phyloP scores from a whole-genome alignment of 176 grass and related monocot genomes.

The Raddia distichophylla region DNA sequence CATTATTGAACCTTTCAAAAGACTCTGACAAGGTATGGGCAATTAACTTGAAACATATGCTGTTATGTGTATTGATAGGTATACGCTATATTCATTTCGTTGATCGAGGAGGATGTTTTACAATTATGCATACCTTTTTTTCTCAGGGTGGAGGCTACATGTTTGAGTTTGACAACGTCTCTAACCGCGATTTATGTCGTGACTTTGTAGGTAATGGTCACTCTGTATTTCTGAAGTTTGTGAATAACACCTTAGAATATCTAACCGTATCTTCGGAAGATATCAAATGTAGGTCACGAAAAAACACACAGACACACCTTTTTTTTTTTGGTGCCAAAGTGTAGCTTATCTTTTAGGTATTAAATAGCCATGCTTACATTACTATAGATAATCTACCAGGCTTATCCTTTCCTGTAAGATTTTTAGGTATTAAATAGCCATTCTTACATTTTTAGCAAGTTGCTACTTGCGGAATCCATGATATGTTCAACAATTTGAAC shows the following conservation, averaged over 20 bases:
- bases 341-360: background rate
- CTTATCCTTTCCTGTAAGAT: conserved; percentile 8
- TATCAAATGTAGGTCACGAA: conserved; percentile 9
- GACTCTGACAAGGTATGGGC: conserved; percentile 81
- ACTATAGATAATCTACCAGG: background rate
- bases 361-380: background rate
- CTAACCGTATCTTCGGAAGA: background rate
- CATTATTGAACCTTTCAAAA: conserved; percentile 91
- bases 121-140: background rate
- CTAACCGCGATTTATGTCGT: conserved; percentile 61
- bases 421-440: background rate
- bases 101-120: background rate
- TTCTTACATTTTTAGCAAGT: background rate
- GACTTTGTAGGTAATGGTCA: conserved; percentile 82
- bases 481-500: background rate
- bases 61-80: conserved; percentile 28
- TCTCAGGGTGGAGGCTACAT: conserved; percentile 87
- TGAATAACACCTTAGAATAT: background rate
- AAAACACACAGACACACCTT: background rate
- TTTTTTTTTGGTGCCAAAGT: background rate
- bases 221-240: conserved; percentile 22
- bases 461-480: background rate
- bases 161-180: conserved; percentile 88
- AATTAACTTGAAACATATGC: conserved; percentile 24
- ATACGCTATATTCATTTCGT: conserved; percentile 12